Evolutionary conservation across 768 basidiomycete species (phyloP), one percentile per base, ranked within the genome.

Genomic region (Pulveroboletus sp.): DNA sequence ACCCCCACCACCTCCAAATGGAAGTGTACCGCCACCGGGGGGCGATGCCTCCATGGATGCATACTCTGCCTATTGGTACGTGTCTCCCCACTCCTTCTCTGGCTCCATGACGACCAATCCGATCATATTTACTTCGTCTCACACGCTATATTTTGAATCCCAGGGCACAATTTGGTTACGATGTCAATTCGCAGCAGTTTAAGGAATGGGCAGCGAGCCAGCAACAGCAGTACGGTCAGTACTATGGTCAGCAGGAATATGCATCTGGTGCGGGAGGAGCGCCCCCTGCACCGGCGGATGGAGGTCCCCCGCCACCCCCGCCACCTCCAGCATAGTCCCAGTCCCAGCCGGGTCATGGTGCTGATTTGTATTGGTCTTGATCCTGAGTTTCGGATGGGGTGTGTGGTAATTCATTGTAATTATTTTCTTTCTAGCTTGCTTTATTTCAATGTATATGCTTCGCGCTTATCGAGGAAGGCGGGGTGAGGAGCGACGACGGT

Each of bases 121-220:
- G 20, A 13, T 16, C 20, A 8, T 12, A 12, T 16, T 13, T 45
- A 1, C 30, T 4, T 22, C 20, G 4, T 26, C 45, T 30, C 24
- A 17, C 26, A 8, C 5, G 1, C 30, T 19, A 10, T 7, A 47
- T 22, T 43, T 34, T 36, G 32, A 37, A 29, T 35, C 35, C 44
- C 9, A 89, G 89, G 89, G 84, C 89, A 52, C 83, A 85, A 6
- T 89, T 88, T 60, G 89, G 89, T 11, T 91, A 91, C 65, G 89
- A 92, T 58, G 84, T 90, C 51, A 91, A 90, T 62, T 86, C 89
- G 4, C 61, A 77, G 2, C 79, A 89, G 58, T 91, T 90, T 65
- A 89, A 88, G 64, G 80, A 86, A 58, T 90, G 89, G 89, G 80
- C 80, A 32, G 81, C 84, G 10, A 64, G 62, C 47, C 72, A 73